Percentiles rank a stretch among this genome's conserved stretches.
Evolutionary conservation across 139 green algal species (phyloP).

Genomic region (Coccomyxa sp.): DNA sequence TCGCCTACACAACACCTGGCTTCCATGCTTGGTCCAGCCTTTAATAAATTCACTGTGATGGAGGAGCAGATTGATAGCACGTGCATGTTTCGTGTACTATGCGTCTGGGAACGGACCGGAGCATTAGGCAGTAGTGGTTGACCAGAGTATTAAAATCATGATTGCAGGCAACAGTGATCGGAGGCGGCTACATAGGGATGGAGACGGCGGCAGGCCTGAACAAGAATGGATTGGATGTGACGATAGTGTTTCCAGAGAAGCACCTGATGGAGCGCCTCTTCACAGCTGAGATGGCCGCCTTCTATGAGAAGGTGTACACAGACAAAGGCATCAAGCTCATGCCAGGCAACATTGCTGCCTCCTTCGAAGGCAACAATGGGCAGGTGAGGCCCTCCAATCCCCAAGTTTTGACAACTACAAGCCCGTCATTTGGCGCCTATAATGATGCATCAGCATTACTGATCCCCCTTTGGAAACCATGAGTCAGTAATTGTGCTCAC

Average conservation of each 20-base stretch:
- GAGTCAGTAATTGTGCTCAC: too few relatives aligned
- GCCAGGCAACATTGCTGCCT: conserved; percentile 56
- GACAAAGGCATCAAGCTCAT: conserved; percentile 63
- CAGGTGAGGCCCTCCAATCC: conserved; percentile 12
- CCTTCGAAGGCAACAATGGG: conserved; percentile 43
- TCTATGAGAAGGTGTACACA: conserved; percentile 74
- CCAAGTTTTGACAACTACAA: too few relatives aligned
- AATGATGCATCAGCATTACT: too few relatives aligned
- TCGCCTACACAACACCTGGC: not conserved
- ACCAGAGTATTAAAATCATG: too few relatives aligned
- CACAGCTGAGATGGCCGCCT: conserved; percentile 67
- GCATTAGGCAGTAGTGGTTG: too few relatives aligned
- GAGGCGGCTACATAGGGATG: conserved; percentile 93
- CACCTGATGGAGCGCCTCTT: conserved; percentile 75
- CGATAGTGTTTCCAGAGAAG: conserved; percentile 79
- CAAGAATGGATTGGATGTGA: conserved; percentile 70
- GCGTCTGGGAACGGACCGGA: too few relatives aligned
- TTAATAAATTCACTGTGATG: too few relatives aligned
- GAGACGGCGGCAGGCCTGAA: conserved; percentile 63
- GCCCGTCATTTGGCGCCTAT: too few relatives aligned
- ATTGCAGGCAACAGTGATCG: conserved; percentile 64
- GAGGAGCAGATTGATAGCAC: too few relatives aligned
- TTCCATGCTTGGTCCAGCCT: not conserved
- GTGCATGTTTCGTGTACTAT: too few relatives aligned
- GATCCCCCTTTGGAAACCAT: too few relatives aligned